Evolutionary conservation across 2,329 filamentous ascomycete species (phyloP).

Genomic region (Periglandula ipomoeae): DNA sequence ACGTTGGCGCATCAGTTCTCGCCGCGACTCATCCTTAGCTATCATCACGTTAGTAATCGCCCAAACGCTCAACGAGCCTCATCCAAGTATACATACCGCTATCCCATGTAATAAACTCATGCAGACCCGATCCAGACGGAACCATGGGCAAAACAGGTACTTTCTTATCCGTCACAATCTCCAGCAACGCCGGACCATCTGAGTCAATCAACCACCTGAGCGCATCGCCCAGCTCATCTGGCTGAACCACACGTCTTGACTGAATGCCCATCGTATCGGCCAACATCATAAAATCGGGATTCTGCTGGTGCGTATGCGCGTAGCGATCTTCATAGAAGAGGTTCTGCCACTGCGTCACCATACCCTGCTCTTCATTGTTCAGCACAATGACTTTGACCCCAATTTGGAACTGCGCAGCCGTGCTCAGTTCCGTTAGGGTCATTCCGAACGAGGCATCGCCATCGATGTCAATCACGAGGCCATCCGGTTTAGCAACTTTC

Average conservation of each 20-base stretch:
- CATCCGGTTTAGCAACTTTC: slow-evolving; percentile 64
- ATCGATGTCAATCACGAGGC: slow-evolving; percentile 88
- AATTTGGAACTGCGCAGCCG: slow-evolving; percentile 90
- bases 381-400: slow-evolving; percentile 88
- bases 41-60: slow-evolving; percentile 3
- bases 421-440: slow-evolving; percentile 90
- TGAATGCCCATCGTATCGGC: slow-evolving; percentile 85
- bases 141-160: slow-evolving; percentile 96
- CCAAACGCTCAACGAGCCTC: slow-evolving; percentile 39
- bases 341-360: slow-evolving; percentile 98
- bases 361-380: slow-evolving; percentile 96
- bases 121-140: slow-evolving; percentile 72
- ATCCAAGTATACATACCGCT: slow-evolving; percentile 18
- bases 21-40: slow-evolving; percentile 60
- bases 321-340: slow-evolving; percentile 94
- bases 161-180: slow-evolving; percentile 85
- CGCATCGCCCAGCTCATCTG: slow-evolving; percentile 66
- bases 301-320: slow-evolving; percentile 84
- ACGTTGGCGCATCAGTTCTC: slow-evolving; percentile 56
- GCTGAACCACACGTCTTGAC: slow-evolving; percentile 60
- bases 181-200: slow-evolving; percentile 82
- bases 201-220: slow-evolving; percentile 83
- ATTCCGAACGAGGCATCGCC: slow-evolving; percentile 98
- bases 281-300: slow-evolving; percentile 90
- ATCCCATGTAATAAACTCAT: slow-evolving; percentile 65